Conservation (phyloP, 1,139 yeast species). For the Suhomyces kunorum region DNA sequence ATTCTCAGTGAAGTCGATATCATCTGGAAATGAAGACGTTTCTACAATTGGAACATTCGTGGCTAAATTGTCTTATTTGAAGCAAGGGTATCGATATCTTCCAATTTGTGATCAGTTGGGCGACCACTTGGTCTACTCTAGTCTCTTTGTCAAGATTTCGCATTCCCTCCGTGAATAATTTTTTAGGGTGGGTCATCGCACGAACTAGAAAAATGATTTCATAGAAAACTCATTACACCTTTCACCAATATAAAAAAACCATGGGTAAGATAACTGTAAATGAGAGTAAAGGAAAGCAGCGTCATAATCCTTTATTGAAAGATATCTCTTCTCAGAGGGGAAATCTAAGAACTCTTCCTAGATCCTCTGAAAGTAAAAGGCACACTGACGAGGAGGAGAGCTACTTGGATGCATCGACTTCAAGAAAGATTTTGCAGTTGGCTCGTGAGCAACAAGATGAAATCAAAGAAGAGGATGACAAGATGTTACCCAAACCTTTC, state of each 20-base stretch:
- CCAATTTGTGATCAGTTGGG: slow-evolving; percentile 77
- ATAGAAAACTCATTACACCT: not conserved
- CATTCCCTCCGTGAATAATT: slow-evolving; percentile 3
- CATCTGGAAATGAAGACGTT: slow-evolving; percentile 25
- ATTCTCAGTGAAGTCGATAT: slow-evolving; percentile 30
- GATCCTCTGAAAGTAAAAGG: slow-evolving; percentile 20
- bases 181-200: slow-evolving; percentile 13
- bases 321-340: slow-evolving; percentile 78
- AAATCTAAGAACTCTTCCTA: slow-evolving; percentile 52
- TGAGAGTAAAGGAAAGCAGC: slow-evolving; percentile 50
- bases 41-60: slow-evolving; percentile 59
- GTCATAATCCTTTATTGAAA: slow-evolving; percentile 77
- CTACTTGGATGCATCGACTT: slow-evolving; percentile 75
- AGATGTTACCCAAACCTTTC: slow-evolving; percentile 19
- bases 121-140: slow-evolving; percentile 78
- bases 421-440: slow-evolving; percentile 81
- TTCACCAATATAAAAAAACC: slow-evolving; percentile 2
- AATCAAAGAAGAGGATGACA: slow-evolving; percentile 61
- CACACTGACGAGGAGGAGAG: slow-evolving; percentile 49
- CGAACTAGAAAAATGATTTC: slow-evolving; percentile 1
- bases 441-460: slow-evolving; percentile 95
- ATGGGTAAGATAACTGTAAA: slow-evolving; percentile 69
- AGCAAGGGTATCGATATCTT: slow-evolving; percentile 77
- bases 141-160: slow-evolving; percentile 59
- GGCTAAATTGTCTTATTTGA: slow-evolving; percentile 55